Conservation (phyloP, 768 basidiomycete species). For the Gyrodon lividus region DNA sequence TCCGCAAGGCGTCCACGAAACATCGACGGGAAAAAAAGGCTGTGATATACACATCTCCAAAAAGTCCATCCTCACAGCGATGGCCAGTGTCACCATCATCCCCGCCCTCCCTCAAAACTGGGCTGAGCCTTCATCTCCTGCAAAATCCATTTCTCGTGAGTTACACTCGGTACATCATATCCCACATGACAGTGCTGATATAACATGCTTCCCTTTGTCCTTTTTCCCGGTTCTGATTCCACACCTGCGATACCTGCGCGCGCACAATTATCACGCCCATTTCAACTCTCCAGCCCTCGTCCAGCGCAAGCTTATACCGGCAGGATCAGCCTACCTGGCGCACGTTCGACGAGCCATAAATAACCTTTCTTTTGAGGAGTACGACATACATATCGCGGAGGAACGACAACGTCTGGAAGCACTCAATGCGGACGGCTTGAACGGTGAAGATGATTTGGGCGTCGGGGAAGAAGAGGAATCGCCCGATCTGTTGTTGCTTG, state of each 20-base stretch:
- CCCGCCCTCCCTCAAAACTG: slow-evolving; percentile 27
- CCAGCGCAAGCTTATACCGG: slow-evolving; percentile 66
- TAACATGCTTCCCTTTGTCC: too few relatives aligned
- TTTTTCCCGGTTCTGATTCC: too few relatives aligned
- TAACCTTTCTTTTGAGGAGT: slow-evolving; percentile 76
- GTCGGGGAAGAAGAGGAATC: slow-evolving; percentile 90
- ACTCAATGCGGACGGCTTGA: slow-evolving; percentile 45
- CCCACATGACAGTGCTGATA: too few relatives aligned
- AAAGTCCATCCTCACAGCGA: slow-evolving; percentile 4
- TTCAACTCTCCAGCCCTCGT: slow-evolving; percentile 24
- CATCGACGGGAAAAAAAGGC: neutral
- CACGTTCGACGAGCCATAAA: slow-evolving; percentile 76
- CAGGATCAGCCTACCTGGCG: slow-evolving; percentile 84
- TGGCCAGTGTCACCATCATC: slow-evolving; percentile 26
- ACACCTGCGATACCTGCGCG: too few relatives aligned
- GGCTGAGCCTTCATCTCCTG: slow-evolving; percentile 15
- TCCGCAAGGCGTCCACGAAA: neutral
- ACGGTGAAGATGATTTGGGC: slow-evolving; percentile 80
- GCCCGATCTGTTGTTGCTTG: slow-evolving; percentile 63
- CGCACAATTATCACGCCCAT: too few relatives aligned
- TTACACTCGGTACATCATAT: neutral
- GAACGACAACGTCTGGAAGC: slow-evolving; percentile 51
- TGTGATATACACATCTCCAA: neutral
- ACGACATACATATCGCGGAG: slow-evolving; percentile 67
- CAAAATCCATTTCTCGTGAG: slow-evolving; percentile 28